Conservation (phyloP, 345 rosid species). For the Gossypium longicalyx region DNA sequence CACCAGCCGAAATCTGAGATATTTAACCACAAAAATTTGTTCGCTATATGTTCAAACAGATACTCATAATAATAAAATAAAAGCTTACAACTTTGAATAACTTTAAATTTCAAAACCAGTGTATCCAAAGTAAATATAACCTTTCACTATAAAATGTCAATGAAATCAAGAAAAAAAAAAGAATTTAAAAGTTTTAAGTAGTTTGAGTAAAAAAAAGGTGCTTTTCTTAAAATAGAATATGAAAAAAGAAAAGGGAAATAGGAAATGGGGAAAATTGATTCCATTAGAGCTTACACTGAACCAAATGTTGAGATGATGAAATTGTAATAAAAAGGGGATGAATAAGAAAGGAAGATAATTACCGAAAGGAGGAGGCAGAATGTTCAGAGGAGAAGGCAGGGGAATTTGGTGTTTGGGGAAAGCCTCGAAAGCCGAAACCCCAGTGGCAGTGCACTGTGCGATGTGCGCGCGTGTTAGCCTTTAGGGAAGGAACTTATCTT, state of each 20-base stretch:
- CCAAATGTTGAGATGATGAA: slow-evolving; percentile 15
- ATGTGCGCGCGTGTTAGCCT: too few species aligned
- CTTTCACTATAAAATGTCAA: background rate
- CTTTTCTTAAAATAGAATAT: background rate
- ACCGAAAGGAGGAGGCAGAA: too few species aligned
- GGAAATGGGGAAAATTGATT: background rate
- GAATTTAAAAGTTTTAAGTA: background rate
- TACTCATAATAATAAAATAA: background rate
- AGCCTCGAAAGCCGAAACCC: too few species aligned
- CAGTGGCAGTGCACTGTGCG: too few species aligned
- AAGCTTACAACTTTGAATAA: background rate
- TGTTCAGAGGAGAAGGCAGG: too few species aligned
- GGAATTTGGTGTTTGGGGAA: too few species aligned
- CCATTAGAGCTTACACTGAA: background rate
- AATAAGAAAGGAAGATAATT: too few species aligned
- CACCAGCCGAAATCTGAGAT: slow-evolving; percentile 2
- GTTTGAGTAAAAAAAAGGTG: background rate
- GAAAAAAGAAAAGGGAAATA: background rate
- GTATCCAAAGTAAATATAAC: background rate
- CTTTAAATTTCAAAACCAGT: background rate
- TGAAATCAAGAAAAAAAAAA: background rate
- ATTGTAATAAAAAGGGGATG: too few species aligned
- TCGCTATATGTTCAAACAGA: background rate
- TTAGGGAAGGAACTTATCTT: too few species aligned
- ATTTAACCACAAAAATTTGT: background rate